Evolutionary conservation across 1,139 yeast genomes (phyloP).

Genomic region (Meyerozyma guilliermondii): DNA sequence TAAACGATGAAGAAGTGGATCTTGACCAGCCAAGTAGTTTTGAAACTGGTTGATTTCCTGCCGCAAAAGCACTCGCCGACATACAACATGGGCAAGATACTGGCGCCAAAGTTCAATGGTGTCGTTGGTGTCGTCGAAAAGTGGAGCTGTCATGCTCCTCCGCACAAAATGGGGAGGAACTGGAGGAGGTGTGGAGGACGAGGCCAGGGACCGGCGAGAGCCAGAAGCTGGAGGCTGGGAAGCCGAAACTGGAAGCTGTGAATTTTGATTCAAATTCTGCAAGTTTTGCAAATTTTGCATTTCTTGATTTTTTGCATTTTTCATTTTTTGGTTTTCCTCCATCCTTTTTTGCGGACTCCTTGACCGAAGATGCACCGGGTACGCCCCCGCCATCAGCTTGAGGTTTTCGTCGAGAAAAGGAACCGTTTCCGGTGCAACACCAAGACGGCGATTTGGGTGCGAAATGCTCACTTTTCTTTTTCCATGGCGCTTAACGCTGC

Average conservation of each 20-base stretch:
- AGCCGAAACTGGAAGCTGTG: too few relatives aligned
- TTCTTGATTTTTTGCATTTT: neutral
- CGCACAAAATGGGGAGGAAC: constrained; percentile 3
- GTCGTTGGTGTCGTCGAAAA: constrained; percentile 7
- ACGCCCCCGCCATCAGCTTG: neutral
- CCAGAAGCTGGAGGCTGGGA: neutral
- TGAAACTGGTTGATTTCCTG: constrained; percentile 39
- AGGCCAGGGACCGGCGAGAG: neutral
- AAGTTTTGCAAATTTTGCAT: too few relatives aligned
- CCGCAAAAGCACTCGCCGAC: constrained; percentile 35
- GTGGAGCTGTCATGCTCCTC: constrained; percentile 1
- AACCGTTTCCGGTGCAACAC: neutral
- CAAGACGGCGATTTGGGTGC: neutral
- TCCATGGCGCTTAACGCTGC: neutral
- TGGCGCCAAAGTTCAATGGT: constrained; percentile 31
- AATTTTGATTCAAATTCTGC: too few relatives aligned
- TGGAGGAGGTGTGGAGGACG: constrained; percentile 2
- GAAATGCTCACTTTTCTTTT: neutral
- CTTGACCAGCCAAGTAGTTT: constrained; percentile 16
- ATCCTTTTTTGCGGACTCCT: neutral
- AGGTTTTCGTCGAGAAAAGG: neutral
- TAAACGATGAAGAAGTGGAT: constrained; percentile 4
- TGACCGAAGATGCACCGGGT: neutral
- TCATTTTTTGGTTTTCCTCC: neutral
- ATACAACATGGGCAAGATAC: constrained; percentile 33